phyloP scores from a whole-genome alignment of 2,329 filamentous ascomycete species.

The Cadophora gregata region DNA sequence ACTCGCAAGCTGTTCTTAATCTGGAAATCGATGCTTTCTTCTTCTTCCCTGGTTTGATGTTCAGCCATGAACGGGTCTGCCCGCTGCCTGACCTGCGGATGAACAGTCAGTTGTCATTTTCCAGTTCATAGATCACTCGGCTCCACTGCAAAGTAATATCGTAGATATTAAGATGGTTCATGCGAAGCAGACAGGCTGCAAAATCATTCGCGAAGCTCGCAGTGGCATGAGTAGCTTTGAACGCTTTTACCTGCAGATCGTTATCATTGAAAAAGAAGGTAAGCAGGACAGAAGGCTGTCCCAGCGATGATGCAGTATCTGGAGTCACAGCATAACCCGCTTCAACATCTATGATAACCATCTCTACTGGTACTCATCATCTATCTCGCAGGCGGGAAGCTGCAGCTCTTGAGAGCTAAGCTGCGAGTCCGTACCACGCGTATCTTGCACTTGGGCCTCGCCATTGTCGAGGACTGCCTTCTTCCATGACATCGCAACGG shows the following conservation, averaged over 20 bases:
- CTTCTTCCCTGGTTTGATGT: conserved; percentile 9
- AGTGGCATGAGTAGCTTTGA: not conserved
- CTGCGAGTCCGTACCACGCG: not conserved
- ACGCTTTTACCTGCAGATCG: not conserved
- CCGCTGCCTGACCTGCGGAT: conserved; percentile 4
- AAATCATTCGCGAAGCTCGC: not conserved
- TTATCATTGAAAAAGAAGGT: not conserved
- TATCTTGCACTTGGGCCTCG: not conserved
- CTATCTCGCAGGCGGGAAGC: conserved; percentile 24
- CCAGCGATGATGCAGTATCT: not conserved
- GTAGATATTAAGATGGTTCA: conserved; percentile 4
- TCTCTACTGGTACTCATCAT: conserved; percentile 21
- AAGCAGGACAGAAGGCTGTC: not conserved
- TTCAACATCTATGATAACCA: conserved; percentile 20
- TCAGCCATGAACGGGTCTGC: conserved; percentile 18
- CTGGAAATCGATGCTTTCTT: conserved; percentile 22
- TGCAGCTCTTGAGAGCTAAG: not conserved
- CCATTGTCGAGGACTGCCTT: not conserved
- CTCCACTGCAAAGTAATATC: not conserved
- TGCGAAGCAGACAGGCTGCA: not conserved
- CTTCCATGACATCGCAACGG: conserved; percentile 17
- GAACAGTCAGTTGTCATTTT: conserved; percentile 7
- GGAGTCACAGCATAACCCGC: conserved; percentile 7
- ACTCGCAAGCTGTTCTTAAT: conserved; percentile 23
- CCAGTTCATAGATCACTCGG: not conserved